These are phyloP conservation scores for Coprinopsis strossmayeri DNA, from an alignment of 768 basidiomycete species.

Conservation along the genomic window DNA sequence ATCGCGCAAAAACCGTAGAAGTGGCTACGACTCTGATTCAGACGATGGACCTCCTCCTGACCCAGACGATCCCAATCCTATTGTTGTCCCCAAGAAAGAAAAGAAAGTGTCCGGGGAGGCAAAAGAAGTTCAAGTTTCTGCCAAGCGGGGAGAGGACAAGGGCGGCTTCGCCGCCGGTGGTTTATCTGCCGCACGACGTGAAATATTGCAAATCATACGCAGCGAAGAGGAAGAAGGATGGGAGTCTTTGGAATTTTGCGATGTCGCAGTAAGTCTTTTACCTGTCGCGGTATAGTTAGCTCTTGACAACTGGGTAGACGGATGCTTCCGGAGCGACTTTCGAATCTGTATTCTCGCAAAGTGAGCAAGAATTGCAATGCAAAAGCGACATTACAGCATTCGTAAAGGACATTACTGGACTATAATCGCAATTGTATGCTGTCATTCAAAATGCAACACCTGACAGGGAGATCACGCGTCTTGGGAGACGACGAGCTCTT, in stretches of 20 bases:
- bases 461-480: no score
- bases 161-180: slow-evolving; percentile 46
- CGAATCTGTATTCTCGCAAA: slow-evolving; percentile 59
- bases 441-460: no score
- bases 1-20: slow-evolving; percentile 53
- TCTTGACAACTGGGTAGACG: slow-evolving; percentile 35
- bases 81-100: slow-evolving; percentile 47
- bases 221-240: slow-evolving; percentile 75
- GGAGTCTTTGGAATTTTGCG: slow-evolving; percentile 62
- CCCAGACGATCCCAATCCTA: slow-evolving; percentile 61
- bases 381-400: slow-evolving; percentile 51
- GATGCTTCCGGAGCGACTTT: slow-evolving; percentile 50
- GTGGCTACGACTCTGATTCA: slow-evolving; percentile 61
- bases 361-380: slow-evolving; percentile 41
- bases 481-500: no score
- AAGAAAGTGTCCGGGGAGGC: slow-evolving; percentile 52
- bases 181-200: slow-evolving; percentile 62
- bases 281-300: background rate
- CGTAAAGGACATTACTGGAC: slow-evolving; percentile 49
- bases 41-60: slow-evolving; percentile 78
- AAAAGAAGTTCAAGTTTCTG: slow-evolving; percentile 73
- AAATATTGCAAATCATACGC: slow-evolving; percentile 70
- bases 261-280: slow-evolving; percentile 45
- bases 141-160: slow-evolving; percentile 64
- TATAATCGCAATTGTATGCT: slow-evolving; percentile 33